A percentile compares a stretch with the other conserved stretches of the same genome.
Conservation (phyloP, 768 basidiomycete genomes). For the Boletellus ananas region DNA sequence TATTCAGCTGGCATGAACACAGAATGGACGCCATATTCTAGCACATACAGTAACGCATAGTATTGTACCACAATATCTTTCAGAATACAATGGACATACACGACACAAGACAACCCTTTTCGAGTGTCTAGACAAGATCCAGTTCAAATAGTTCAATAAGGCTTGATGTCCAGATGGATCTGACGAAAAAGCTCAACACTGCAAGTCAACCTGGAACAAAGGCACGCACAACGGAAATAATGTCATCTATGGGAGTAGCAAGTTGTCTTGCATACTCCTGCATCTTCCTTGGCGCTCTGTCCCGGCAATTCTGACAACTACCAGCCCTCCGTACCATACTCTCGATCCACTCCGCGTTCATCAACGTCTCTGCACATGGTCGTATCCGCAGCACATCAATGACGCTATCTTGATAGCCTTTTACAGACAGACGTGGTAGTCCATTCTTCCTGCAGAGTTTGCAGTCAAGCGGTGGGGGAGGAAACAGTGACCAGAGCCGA, state of each 20-base stretch:
- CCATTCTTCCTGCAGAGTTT: conserved; percentile 35
- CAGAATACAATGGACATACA: conserved; percentile 7
- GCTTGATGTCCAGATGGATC: conserved; percentile 28
- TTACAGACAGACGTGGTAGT: conserved; percentile 29
- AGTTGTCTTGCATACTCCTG: conserved; percentile 29
- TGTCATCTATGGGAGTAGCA: conserved; percentile 23
- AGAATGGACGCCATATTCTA: background rate
- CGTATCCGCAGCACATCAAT: conserved; percentile 30
- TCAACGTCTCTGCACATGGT: conserved; percentile 30
- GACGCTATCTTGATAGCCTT: conserved; percentile 32
- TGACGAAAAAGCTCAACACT: conserved; percentile 2
- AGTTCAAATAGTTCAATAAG: conserved; percentile 22
- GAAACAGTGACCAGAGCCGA: conserved; percentile 31
- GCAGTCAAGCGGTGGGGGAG: conserved; percentile 31
- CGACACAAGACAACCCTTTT: background rate
- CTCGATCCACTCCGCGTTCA: conserved; percentile 31
- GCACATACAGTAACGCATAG: background rate
- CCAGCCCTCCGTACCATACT: conserved; percentile 28
- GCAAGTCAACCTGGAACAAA: background rate
- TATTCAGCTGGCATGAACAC: no score
- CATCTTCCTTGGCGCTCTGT: conserved; percentile 30
- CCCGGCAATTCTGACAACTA: conserved; percentile 27
- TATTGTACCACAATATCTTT: background rate
- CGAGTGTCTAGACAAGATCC: background rate
- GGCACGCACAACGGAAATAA: conserved; percentile 28